A percentile compares a stretch with the other conserved stretches of the same genome.
phyloP scores from a whole-genome alignment of 1,284 basidiomycete genomes.

The Rugosomyces carneus region DNA sequence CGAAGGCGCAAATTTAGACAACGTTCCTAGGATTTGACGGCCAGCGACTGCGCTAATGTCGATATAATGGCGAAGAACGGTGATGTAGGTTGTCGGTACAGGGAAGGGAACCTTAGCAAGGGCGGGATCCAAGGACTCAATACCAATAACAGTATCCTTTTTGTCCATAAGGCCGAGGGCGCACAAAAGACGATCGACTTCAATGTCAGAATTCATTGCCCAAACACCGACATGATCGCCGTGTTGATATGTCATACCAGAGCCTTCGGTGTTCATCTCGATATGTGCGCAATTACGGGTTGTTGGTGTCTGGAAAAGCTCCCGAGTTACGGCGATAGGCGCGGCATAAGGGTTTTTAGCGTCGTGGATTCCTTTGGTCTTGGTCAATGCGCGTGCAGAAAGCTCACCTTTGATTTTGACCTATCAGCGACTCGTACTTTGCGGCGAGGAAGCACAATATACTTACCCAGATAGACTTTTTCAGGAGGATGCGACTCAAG shows the following conservation, averaged over 20 bases:
- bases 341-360: conserved; percentile 96
- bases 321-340: conserved; percentile 71
- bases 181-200: conserved; percentile 86
- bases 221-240: conserved; percentile 98
- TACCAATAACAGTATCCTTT: conserved; percentile 79
- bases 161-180: conserved; percentile 80
- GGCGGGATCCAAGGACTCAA: conserved; percentile 95
- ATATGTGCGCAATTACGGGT: conserved; percentile 94
- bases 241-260: conserved; percentile 97
- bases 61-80: conserved; percentile 94
- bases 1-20: conserved; percentile 86
- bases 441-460: conserved; percentile 3
- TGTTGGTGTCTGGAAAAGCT: conserved; percentile 73
- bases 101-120: conserved; percentile 99
- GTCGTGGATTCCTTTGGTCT: conserved; percentile 90
- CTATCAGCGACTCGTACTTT: conserved; percentile 6
- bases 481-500: conserved; percentile 66
- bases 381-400: conserved; percentile 83
- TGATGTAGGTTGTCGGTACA: conserved; percentile 90
- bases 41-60: conserved; percentile 92
- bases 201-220: conserved; percentile 90
- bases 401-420: conserved; percentile 63
- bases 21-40: conserved; percentile 84
- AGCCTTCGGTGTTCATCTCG: conserved; percentile 92
- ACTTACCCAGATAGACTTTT: conserved; percentile 86